Percentiles rank a stretch among this genome's conserved stretches.
phyloP scores from a whole-genome alignment of 768 basidiomycete species.

The Postia placenta region DNA sequence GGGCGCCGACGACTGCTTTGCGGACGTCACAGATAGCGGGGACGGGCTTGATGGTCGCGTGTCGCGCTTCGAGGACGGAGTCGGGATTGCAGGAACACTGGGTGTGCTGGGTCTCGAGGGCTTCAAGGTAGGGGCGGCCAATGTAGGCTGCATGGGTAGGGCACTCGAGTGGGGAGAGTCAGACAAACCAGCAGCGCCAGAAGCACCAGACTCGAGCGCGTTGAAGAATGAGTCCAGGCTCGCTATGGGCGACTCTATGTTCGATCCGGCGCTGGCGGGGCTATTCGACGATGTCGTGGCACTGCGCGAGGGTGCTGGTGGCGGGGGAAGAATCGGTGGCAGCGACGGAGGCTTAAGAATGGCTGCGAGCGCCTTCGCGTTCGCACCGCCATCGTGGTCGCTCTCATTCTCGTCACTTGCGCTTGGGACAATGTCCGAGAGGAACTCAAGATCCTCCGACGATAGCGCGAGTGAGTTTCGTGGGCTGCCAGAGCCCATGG shows the following conservation, averaged over 20 bases:
- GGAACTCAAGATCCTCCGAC: slow-evolving; percentile 75
- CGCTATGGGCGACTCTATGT: not conserved
- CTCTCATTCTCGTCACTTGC: slow-evolving; percentile 35
- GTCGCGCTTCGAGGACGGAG: not conserved
- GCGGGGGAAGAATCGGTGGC: slow-evolving; percentile 21
- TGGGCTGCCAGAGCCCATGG: slow-evolving; percentile 28
- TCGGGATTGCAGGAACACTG: not conserved
- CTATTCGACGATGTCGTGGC: slow-evolving; percentile 1
- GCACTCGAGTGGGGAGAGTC: not conserved
- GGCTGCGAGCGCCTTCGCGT: slow-evolving; percentile 23
- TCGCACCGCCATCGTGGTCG: slow-evolving; percentile 22
- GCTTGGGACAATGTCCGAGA: slow-evolving; percentile 62
- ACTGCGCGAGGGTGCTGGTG: slow-evolving; percentile 5
- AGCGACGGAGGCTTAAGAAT: slow-evolving; percentile 35
- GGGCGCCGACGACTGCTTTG: slow-evolving; percentile 2
- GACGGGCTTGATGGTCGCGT: slow-evolving; percentile 3
- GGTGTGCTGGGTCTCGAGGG: slow-evolving; percentile 15
- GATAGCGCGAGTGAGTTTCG: slow-evolving; percentile 65
- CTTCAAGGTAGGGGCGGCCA: slow-evolving; percentile 8
- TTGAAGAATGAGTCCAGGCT: not conserved
- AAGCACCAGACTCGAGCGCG: slow-evolving; percentile 2
- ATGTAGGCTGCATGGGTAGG: slow-evolving; percentile 1
- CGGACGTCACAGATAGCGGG: not conserved
- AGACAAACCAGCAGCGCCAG: slow-evolving; percentile 3
- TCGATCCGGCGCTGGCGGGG: not conserved